Evolutionary conservation across 768 basidiomycete species (phyloP), one percentile per base, ranked within the genome.

Genomic region (Peribolospora kevripleyi): DNA sequence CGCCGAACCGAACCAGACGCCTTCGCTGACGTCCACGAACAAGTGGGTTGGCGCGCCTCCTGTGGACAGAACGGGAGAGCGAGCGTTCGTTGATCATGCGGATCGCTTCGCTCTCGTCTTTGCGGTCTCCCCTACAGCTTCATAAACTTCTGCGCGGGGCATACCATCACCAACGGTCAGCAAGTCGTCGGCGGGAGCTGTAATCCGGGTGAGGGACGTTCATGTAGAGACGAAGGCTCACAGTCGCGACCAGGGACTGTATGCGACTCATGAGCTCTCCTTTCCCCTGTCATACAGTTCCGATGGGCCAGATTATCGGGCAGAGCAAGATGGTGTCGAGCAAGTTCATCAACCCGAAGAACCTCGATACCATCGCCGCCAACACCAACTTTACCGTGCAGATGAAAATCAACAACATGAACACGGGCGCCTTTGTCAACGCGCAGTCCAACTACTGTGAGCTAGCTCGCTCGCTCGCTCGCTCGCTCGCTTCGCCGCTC

Each of bases 371-470:
- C 38, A 68, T 80, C 58, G 62, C 67, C 6, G 70, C 73, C 13
- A 69, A 74, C 66, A 61, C 62, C 54, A 62, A 68, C 2, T 78
- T 80, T 66, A 76, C 70, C 7, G 71, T 79, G 60, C 60, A 64
- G 25, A 72, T 80, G 66, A 67, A 64, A 42, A 73, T 76, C 55
- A 59, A 56, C n/a, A 63, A 63, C 42, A 61, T 66, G 39, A 50
- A 59, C 11, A 74, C 74, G 40, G 76, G 76, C 46, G 70, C 69
- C 66, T 79, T 81, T 64, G 75, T 74, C 54, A 75, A 77, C 60
- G 72, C 76, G 0, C 64, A 74, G 58, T 62, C 68, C 52, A 75
- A 71, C 59, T 77, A 75, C 65, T 78, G 75, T 56, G 68, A 3
- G 11, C 46, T 6, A 36, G 10, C 46, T 38, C 2, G 3, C 46